Base-by-base conservation (phyloP, 2,329 filamentous ascomycete species). In the Claviceps arundinis region DNA sequence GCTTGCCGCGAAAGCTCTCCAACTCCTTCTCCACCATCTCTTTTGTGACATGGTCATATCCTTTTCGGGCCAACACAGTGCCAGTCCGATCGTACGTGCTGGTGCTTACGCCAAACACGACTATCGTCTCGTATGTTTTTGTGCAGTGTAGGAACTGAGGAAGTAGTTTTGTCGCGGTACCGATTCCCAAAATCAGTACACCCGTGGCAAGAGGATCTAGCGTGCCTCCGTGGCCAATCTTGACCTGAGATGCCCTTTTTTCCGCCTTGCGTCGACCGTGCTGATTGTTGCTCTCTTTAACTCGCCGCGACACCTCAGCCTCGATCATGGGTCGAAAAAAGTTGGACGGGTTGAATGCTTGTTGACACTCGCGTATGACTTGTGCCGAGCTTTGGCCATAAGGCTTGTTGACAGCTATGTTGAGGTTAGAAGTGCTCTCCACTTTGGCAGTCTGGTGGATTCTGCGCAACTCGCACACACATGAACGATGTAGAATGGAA, bases 141-240 rank as follows among this genome's bases (percentile, higher is more conserved):
- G 86, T 94, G 73, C 93, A 96, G 51, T 80, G 76, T 45, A 97
- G 75, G 65, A 96, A 97, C 38, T 81, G 73, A 42, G 79, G 73
- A 1, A 98, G 77, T 14, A 78, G 73, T 68, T 97, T 98, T 52
- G 93, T 98, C 41, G 88, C 93, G 54, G 78, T 82, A 38, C 91
- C 93, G 50, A 96, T 76, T 52, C 91, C 93, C 6, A 93, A 75
- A 56, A 97, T 89, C 48, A 98, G 77, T 24, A 98, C 87, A 46
- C 93, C 93, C 1, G 90, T 95, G 8, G 93, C 93, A 61, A 96
- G 77, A 26, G 93, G 93, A 64, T 98, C 93, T 17, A 98, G 78
- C 1, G 93, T 98, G 44, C 93, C 93, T 55, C 93, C 93, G 70
- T 98, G 93, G 37, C 93, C 93, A 62, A 97, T 87, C 73, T 97